phyloP scores from a whole-genome alignment of 495 filamentous ascomycete genomes.

The Trichoderma virens region DNA sequence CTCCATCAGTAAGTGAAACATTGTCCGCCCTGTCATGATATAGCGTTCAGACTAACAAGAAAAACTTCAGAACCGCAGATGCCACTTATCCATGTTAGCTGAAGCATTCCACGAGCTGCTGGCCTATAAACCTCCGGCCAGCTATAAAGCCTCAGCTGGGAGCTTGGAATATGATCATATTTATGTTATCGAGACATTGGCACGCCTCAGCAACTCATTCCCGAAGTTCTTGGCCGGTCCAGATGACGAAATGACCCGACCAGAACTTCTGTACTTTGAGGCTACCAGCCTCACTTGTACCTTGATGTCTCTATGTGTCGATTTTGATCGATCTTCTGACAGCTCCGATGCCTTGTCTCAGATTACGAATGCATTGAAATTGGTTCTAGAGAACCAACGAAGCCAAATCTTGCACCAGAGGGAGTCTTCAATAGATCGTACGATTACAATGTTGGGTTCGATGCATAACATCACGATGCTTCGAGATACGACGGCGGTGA shows the following conservation, averaged over 20 bases:
- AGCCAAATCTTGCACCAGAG: neutral
- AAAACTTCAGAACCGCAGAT: conserved; percentile 27
- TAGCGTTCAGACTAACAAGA: neutral
- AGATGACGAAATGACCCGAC: conserved; percentile 17
- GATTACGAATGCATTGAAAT: neutral
- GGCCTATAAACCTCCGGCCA: conserved; percentile 32
- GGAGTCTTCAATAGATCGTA: neutral
- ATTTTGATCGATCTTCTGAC: neutral
- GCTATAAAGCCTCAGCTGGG: conserved; percentile 29
- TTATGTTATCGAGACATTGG: conserved; percentile 23
- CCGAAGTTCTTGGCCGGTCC: conserved; percentile 21
- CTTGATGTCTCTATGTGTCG: neutral
- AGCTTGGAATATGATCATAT: conserved; percentile 28
- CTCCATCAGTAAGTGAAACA: conserved; percentile 6
- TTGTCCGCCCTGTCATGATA: conserved; percentile 8
- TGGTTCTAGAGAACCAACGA: neutral
- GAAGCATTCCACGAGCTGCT: conserved; percentile 38
- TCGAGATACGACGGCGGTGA: conserved; percentile 29
- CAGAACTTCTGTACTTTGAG: conserved; percentile 18
- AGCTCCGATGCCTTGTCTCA: neutral
- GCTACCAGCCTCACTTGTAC: conserved; percentile 12
- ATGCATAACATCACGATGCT: conserved; percentile 25
- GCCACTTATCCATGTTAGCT: conserved; percentile 32
- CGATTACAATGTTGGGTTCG: conserved; percentile 14
- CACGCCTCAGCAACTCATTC: conserved; percentile 25